Evolutionary conservation across 306 rosid species (phyloP).

Genomic region (Vigna radiata): DNA sequence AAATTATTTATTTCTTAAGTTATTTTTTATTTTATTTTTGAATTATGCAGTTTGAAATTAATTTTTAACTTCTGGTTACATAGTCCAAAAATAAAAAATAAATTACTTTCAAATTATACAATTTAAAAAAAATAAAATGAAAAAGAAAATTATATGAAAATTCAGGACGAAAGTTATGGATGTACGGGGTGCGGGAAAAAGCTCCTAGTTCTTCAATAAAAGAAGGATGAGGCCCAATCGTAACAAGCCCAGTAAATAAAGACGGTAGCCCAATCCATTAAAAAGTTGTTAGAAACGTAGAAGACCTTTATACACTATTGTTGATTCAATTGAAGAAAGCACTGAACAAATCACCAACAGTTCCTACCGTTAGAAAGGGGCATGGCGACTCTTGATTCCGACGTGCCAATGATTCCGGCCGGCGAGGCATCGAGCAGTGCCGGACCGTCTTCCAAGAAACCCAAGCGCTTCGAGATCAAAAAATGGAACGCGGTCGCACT

Average conservation of each 20-base stretch:
- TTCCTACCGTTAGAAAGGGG: neutral
- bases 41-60: too few species aligned
- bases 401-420: constrained; percentile 72
- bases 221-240: neutral
- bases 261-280: neutral
- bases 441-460: constrained; percentile 71
- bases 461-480: constrained; percentile 88
- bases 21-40: too few species aligned
- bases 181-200: too few species aligned
- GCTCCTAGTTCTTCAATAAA: neutral
- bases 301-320: neutral
- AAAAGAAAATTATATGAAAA: too few species aligned
- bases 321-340: neutral
- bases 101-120: too few species aligned
- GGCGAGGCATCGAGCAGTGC: constrained; percentile 75
- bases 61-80: too few species aligned
- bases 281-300: neutral
- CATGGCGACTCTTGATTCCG: constrained; percentile 75
- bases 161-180: too few species aligned
- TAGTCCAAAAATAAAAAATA: too few species aligned
- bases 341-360: neutral
- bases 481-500: constrained; percentile 96
- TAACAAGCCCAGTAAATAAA: neutral
- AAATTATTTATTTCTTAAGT: too few species aligned
- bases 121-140: too few species aligned